phyloP scores from a whole-genome alignment of 371 early-diverging fungal species.

The Circinella umbellata region DNA sequence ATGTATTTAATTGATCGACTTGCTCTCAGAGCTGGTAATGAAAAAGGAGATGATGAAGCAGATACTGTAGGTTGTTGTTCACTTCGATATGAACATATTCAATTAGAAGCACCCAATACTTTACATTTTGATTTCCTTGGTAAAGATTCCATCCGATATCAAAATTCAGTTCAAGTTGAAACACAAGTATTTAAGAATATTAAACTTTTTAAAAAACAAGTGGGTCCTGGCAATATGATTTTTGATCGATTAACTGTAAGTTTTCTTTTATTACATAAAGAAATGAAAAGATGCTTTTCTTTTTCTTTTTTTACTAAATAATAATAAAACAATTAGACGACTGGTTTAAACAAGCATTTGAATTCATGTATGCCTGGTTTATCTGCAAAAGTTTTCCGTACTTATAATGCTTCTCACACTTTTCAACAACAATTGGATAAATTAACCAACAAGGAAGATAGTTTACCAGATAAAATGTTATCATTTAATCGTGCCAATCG shows the following conservation, averaged over 20 bases:
- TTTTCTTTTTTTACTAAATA: background rate
- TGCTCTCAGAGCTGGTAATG: slow-evolving; percentile 97
- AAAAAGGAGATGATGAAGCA: slow-evolving; percentile 97
- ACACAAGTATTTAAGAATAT: slow-evolving; percentile 93
- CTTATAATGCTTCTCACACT: slow-evolving; percentile 94
- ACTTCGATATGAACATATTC: slow-evolving; percentile 91
- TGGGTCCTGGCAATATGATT: slow-evolving; percentile 74
- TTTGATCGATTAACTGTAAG: slow-evolving; percentile 91
- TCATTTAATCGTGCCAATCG: slow-evolving; percentile 97
- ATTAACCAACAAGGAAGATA: slow-evolving; percentile 71
- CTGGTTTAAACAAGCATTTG: slow-evolving; percentile 87
- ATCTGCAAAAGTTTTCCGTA: slow-evolving; percentile 98
- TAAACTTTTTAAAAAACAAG: slow-evolving; percentile 79
- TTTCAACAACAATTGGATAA: slow-evolving; percentile 87
- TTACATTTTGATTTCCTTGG: slow-evolving; percentile 96
- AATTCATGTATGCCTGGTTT: slow-evolving; percentile 88
- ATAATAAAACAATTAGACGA: slow-evolving; percentile 45
- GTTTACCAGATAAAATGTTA: slow-evolving; percentile 84
- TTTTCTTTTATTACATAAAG: background rate
- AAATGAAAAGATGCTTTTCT: too few relatives aligned
- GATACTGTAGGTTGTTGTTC: slow-evolving; percentile 99
- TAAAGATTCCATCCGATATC: slow-evolving; percentile 96
- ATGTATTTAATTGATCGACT: slow-evolving; percentile 94
- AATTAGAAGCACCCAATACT: slow-evolving; percentile 74
- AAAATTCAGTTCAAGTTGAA: slow-evolving; percentile 86